These are phyloP conservation scores for Przewalskia tangutica DNA, from an alignment of 257 asterid species.

Conservation along the genomic window DNA sequence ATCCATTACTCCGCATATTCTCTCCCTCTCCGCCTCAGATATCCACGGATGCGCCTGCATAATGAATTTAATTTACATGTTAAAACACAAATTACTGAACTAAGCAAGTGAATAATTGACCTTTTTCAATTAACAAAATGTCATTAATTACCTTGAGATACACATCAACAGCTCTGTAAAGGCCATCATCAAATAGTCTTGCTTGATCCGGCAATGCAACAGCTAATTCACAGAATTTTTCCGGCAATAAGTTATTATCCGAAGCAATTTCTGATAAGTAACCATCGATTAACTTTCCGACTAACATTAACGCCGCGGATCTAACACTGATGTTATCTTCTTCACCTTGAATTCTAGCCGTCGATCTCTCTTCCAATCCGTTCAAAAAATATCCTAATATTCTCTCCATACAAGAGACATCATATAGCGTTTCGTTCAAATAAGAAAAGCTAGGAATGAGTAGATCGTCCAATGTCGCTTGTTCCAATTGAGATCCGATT, in stretches of 20 bases:
- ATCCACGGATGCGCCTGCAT: constrained; percentile 82
- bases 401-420: constrained; percentile 85
- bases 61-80: not conserved
- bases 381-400: constrained; percentile 50
- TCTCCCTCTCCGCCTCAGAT: constrained; percentile 72
- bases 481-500: constrained; percentile 76
- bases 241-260: constrained; percentile 77
- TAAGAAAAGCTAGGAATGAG: constrained; percentile 92
- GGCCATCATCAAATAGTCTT: constrained; percentile 84
- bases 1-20: constrained; percentile 66
- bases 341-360: constrained; percentile 24
- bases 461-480: constrained; percentile 79
- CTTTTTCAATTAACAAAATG: not conserved
- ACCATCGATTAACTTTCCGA: constrained; percentile 91
- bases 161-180: constrained; percentile 95
- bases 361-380: constrained; percentile 41
- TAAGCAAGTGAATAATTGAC: not conserved
- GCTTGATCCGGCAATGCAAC: constrained; percentile 73
- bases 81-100: not conserved
- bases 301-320: constrained; percentile 61
- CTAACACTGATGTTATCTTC: constrained; percentile 27
- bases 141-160: constrained; percentile 68
- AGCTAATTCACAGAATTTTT: constrained; percentile 65
- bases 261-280: constrained; percentile 94
- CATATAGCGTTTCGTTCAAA: constrained; percentile 81